Percentiles rank a stretch among this genome's conserved stretches.
Evolutionary conservation across 441 rosid genomes (phyloP).

Genomic region (Adansonia madagascariensis): DNA sequence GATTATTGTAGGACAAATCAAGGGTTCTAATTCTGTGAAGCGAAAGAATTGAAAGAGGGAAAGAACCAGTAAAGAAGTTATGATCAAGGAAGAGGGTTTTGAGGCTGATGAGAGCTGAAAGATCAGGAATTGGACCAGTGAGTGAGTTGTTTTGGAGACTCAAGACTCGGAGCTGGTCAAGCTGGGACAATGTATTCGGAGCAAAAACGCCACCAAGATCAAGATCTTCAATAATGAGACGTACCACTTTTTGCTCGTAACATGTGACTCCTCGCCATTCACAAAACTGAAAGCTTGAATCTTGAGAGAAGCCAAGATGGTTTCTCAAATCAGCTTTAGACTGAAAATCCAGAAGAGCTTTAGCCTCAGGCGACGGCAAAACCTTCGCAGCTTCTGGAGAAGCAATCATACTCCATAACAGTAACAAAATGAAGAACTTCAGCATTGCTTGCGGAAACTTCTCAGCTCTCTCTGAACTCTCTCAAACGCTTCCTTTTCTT

Average conservation of each 20-base stretch:
- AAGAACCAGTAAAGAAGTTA: slow-evolving; percentile 66
- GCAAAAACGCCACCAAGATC: slow-evolving; percentile 68
- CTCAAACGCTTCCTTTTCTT: too few relatives aligned
- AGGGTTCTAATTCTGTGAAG: slow-evolving; percentile 70
- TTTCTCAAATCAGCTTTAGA: slow-evolving; percentile 65
- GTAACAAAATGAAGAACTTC: slow-evolving; percentile 31
- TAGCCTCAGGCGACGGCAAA: slow-evolving; percentile 50
- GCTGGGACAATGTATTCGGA: slow-evolving; percentile 60
- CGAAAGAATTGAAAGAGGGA: slow-evolving; percentile 60
- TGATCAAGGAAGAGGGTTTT: slow-evolving; percentile 68
- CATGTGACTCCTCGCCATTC: slow-evolving; percentile 83
- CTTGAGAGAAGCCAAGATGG: slow-evolving; percentile 45
- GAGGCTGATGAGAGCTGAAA: slow-evolving; percentile 66
- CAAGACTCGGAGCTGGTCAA: slow-evolving; percentile 86
- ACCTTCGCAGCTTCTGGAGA: slow-evolving; percentile 27
- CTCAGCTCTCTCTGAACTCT: too few relatives aligned
- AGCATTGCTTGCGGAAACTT: slow-evolving; percentile 26
- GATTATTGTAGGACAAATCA: slow-evolving; percentile 63
- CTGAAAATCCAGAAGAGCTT: slow-evolving; percentile 66
- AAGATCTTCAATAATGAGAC: slow-evolving; percentile 56
- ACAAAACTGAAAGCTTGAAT: slow-evolving; percentile 53
- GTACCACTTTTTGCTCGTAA: slow-evolving; percentile 55
- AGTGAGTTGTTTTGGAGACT: slow-evolving; percentile 78
- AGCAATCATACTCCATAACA: not conserved
- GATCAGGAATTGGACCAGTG: slow-evolving; percentile 74